Conservation (phyloP, 1,284 basidiomycete genomes). For the Heliocybe sulcata region DNA sequence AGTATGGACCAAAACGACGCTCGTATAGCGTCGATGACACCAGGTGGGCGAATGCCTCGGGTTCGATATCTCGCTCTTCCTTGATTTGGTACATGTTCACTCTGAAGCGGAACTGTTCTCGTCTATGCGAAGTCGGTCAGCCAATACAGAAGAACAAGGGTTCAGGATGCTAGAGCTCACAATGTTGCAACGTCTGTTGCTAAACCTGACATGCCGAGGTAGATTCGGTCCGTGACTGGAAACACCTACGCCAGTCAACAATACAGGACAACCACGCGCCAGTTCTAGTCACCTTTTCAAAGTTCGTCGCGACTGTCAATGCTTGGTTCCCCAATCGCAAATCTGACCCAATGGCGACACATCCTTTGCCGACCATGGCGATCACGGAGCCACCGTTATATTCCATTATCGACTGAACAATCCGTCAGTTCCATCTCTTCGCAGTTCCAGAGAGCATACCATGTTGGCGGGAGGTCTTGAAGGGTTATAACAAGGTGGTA, state of each 20-base stretch:
- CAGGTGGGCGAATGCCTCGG: constrained; percentile 93
- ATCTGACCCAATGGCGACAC: constrained; percentile 98
- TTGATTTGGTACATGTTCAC: constrained; percentile 99
- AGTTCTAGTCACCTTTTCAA: constrained; percentile 70
- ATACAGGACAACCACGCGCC: not conserved
- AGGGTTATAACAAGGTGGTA: not conserved
- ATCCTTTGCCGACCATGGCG: constrained; percentile 99
- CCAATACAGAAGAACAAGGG: not conserved
- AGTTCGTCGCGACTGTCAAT: constrained; percentile 85
- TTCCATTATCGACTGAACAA: constrained; percentile 69
- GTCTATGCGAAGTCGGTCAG: constrained; percentile 35
- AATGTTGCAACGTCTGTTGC: constrained; percentile 92
- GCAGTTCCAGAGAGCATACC: not conserved
- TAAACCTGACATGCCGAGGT: constrained; percentile 88
- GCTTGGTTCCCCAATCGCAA: constrained; percentile 89
- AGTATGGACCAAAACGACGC: constrained; percentile 94
- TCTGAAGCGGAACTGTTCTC: constrained; percentile 86
- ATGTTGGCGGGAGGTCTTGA: not conserved
- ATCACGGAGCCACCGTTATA: constrained; percentile 95
- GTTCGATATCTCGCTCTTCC: constrained; percentile 96
- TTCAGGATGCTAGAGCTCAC: constrained; percentile 34
- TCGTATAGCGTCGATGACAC: constrained; percentile 98
- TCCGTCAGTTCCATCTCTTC: not conserved
- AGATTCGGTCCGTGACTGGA: constrained; percentile 89
- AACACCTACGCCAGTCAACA: constrained; percentile 66